Evolutionary conservation across 768 basidiomycete species (phyloP), one percentile per base, ranked within the genome.

Genomic region (Trametes gibbosa): DNA sequence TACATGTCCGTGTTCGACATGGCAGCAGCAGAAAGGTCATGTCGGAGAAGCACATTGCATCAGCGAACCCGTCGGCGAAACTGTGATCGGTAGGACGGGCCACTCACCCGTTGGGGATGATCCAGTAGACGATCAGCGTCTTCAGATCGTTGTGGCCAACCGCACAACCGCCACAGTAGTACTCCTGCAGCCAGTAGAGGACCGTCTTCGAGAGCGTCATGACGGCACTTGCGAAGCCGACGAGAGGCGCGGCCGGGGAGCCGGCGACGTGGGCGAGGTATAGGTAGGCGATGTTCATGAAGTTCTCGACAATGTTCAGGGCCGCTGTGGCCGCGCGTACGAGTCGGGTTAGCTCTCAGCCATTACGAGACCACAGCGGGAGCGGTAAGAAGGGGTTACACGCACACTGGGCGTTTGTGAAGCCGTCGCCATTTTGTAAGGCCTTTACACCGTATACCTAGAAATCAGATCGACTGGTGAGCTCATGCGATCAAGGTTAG

Each of bases 131-230:
- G 25, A 89, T 19, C 42, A 89, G 70, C 32, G 79, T 77, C 45
- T 66, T 62, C 23, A 74, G 55, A 12, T 76, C 65, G 66, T 95
- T 95, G 68, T 96, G 94, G 9, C 91, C 91, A 27, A 86, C 75
- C 10, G 82, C 76, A 66, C 91, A 93, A 50, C 77, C 56, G n/a
- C 65, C 65, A 70, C 90, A 92, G 67, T 78, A 92, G 71, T 87
- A 88, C 71, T 95, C 93, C 69, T 92, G 86, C 14, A 77, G 70
- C 79, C 82, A 83, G 72, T 95, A 96, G n/a, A 96, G 78, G 7
- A 84, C 69, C 2, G 94, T 96, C 76, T 96, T 95, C 37, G 86
- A 82, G 41, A 94, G 73, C 0, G 94, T 95, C 87, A 93, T 86
- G n/a, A 80, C 71, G 2, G 80, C 85, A 1, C 83, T 79, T 17